A percentile compares a stretch with the other conserved stretches of the same genome.
phyloP scores from a whole-genome alignment of 768 basidiomycete species.

The Cubamyces sp. region DNA sequence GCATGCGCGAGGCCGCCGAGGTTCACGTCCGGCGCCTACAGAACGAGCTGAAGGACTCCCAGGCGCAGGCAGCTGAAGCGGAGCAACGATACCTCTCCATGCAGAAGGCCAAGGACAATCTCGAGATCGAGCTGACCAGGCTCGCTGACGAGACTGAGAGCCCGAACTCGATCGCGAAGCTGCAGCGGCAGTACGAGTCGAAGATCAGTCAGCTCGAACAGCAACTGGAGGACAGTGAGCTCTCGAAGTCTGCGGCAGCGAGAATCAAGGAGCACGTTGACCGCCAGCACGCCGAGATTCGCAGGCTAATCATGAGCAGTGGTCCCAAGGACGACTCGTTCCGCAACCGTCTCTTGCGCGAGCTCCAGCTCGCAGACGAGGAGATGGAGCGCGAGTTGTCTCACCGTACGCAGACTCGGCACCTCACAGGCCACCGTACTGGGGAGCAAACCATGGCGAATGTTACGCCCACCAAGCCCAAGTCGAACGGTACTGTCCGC shows the following conservation, averaged over 20 bases:
- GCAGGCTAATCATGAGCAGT: constrained; percentile 61
- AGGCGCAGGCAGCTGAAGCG: constrained; percentile 59
- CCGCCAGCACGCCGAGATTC: constrained; percentile 72
- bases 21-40: constrained; percentile 62
- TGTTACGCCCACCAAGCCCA: constrained; percentile 51
- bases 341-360: constrained; percentile 62
- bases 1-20: constrained; percentile 67
- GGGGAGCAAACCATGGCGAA: constrained; percentile 40
- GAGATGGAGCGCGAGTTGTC: constrained; percentile 56
- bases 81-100: constrained; percentile 54
- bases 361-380: constrained; percentile 65
- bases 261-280: constrained; percentile 66
- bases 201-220: constrained; percentile 65
- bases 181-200: constrained; percentile 66
- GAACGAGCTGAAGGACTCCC: constrained; percentile 58
- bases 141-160: constrained; percentile 64
- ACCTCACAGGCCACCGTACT: constrained; percentile 27
- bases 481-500: constrained; percentile 41
- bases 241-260: constrained; percentile 50
- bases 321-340: constrained; percentile 63
- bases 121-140: constrained; percentile 69
- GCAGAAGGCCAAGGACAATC: constrained; percentile 63
- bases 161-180: constrained; percentile 56
- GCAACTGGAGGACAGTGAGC: constrained; percentile 60
- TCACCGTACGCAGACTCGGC: constrained; percentile 36